These are phyloP conservation scores for Rhododendron mucronatum DNA, from an alignment of 148 eudicot species.

Conservation along the genomic window DNA sequence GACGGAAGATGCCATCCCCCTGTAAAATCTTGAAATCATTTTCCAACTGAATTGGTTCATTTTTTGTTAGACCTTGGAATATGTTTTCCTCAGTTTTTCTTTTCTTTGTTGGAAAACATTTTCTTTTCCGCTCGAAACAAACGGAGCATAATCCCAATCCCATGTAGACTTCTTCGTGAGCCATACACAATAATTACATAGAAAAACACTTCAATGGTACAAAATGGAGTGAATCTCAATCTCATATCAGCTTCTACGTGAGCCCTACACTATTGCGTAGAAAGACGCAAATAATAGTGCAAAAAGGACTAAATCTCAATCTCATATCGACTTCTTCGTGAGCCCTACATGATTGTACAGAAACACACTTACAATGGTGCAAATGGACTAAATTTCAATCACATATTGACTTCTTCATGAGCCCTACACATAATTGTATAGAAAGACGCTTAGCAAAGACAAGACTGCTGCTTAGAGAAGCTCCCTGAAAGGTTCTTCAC, in stretches of 20 bases:
- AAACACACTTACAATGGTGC: neutral
- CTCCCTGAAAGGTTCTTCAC: neutral
- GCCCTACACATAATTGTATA: neutral
- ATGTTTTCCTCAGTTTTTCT: neutral
- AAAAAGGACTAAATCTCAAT: neutral
- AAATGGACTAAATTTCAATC: neutral
- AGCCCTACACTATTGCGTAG: neutral
- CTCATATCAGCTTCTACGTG: neutral
- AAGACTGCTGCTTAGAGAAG: neutral
- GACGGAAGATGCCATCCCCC: neutral
- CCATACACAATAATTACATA: neutral
- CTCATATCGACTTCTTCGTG: neutral
- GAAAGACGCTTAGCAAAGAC: neutral
- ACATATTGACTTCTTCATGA: neutral
- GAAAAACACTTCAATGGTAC: neutral
- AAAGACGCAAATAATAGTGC: neutral
- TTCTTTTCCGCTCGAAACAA: neutral
- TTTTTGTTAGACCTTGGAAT: neutral
- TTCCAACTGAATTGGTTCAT: neutral
- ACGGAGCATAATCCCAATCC: neutral
- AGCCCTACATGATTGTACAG: neutral
- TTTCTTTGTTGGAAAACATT: neutral
- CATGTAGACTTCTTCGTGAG: neutral
- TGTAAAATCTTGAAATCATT: neutral
- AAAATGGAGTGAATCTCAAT: neutral